phyloP scores from a whole-genome alignment of 192 early-diverging fungal genomes.

The Coemansia reversa region DNA sequence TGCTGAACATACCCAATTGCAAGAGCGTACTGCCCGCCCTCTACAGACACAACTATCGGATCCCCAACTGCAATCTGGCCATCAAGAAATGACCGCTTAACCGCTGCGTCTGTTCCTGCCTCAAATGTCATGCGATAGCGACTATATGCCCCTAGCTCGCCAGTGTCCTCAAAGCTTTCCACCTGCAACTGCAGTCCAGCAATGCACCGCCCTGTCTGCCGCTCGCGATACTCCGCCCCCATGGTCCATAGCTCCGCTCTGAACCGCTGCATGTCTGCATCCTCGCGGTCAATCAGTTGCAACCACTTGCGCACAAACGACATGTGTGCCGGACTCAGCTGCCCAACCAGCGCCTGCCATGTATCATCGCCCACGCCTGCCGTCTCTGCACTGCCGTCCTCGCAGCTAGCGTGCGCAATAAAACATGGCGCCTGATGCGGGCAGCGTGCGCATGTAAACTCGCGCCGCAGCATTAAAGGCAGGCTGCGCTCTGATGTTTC shows the following conservation, averaged over 20 bases:
- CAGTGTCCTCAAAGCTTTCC: conserved; percentile 29
- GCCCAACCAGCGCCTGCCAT: conserved; percentile 64
- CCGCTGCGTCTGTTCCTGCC: not conserved
- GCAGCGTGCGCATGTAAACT: conserved; percentile 68
- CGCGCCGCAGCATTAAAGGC: conserved; percentile 70
- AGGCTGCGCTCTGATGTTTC: conserved; percentile 26
- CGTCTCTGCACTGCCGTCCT: conserved; percentile 59
- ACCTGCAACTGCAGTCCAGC: conserved; percentile 36
- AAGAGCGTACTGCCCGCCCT: conserved; percentile 69
- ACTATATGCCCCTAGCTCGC: conserved; percentile 28
- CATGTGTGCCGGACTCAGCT: conserved; percentile 60
- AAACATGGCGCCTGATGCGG: conserved; percentile 64
- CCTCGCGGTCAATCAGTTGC: conserved; percentile 70
- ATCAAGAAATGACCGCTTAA: conserved; percentile 30
- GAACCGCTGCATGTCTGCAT: conserved; percentile 62
- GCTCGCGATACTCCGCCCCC: conserved; percentile 54
- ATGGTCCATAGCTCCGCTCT: conserved; percentile 72
- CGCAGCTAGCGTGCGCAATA: conserved; percentile 71
- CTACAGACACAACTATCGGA: conserved; percentile 77
- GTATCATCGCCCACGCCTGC: conserved; percentile 57
- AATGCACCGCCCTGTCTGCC: conserved; percentile 48
- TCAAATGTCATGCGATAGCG: conserved; percentile 38
- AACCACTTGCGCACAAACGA: conserved; percentile 82
- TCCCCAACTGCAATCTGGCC: conserved; percentile 64
- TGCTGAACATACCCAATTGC: conserved; percentile 73